A percentile compares a stretch with the other conserved stretches of the same genome.
Conservation (phyloP, 805 yeast genomes). For the Debaryomyces hansenii region DNA sequence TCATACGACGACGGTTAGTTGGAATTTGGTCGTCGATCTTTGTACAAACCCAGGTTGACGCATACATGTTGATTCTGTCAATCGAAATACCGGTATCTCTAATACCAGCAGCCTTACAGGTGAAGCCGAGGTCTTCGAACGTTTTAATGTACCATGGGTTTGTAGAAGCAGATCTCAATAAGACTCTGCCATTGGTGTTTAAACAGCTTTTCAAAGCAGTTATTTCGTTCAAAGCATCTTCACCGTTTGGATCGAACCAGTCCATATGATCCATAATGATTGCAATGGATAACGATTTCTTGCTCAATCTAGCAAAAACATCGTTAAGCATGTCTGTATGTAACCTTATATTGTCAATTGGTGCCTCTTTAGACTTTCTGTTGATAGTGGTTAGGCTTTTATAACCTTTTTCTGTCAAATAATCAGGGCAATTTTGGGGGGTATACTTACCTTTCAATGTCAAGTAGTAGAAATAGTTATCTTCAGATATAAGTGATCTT, state of each 20-base stretch:
- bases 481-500: slow-evolving; percentile 61
- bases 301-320: slow-evolving; percentile 65
- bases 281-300: slow-evolving; percentile 68
- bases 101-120: slow-evolving; percentile 67
- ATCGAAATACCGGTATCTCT: slow-evolving; percentile 64
- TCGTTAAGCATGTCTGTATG: slow-evolving; percentile 81
- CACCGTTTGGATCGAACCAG: slow-evolving; percentile 73
- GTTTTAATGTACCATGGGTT: slow-evolving; percentile 76
- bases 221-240: slow-evolving; percentile 67
- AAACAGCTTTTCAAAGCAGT: slow-evolving; percentile 62
- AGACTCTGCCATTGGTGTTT: slow-evolving; percentile 67
- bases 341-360: slow-evolving; percentile 68
- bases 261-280: slow-evolving; percentile 92
- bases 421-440: slow-evolving; percentile 70
- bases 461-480: slow-evolving; percentile 78
- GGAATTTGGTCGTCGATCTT: slow-evolving; percentile 26
- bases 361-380: slow-evolving; percentile 34
- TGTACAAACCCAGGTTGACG: slow-evolving; percentile 83
- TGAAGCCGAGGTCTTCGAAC: slow-evolving; percentile 68
- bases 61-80: slow-evolving; percentile 85
- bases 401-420: slow-evolving; percentile 61
- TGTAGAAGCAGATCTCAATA: slow-evolving; percentile 72
- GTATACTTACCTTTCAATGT: slow-evolving; percentile 62
- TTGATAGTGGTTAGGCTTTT: slow-evolving; percentile 40
- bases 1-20: slow-evolving; percentile 43